phyloP scores from a whole-genome alignment of 73 alveolate genomes.

The Urostyla sp. region DNA sequence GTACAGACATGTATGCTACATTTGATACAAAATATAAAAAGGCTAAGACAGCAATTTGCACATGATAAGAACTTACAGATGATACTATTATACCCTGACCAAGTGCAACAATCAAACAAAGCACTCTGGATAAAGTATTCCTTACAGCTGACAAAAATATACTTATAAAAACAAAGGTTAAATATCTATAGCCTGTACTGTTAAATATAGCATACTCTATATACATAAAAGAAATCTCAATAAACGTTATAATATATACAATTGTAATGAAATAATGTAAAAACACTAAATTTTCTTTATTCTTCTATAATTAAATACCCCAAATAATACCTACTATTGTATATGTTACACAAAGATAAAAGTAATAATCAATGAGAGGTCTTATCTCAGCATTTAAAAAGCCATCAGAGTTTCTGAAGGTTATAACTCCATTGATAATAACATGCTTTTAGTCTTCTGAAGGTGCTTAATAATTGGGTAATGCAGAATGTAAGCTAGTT shows the following conservation, averaged over 20 bases:
- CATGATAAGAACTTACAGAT: neutral
- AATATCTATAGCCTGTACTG: neutral
- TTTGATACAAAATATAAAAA: neutral
- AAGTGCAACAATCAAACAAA: slow-evolving; percentile 12
- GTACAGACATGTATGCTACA: slow-evolving; percentile 1
- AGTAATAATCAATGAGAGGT: slow-evolving; percentile 9
- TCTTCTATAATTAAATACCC: neutral
- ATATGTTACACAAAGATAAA: neutral
- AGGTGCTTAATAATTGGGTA: neutral
- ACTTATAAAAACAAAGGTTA: slow-evolving; percentile 1
- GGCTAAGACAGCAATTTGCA: neutral
- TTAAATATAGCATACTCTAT: neutral
- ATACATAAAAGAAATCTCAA: slow-evolving; percentile 4
- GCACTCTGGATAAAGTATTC: slow-evolving; percentile 40
- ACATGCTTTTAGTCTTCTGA: neutral
- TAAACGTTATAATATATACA: neutral
- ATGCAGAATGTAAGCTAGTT: neutral
- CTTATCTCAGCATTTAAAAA: slow-evolving; percentile 16
- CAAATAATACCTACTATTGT: slow-evolving; percentile 4
- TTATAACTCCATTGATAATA: neutral
- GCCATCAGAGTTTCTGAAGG: slow-evolving; percentile 6
- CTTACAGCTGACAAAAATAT: neutral
- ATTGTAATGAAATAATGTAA: slow-evolving; percentile 4
- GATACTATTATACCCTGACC: slow-evolving; percentile 23
- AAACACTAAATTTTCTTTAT: neutral